These are phyloP conservation scores for Suhomyces sp. DNA, from an alignment of 805 yeast genomes.

Conservation along the genomic window DNA sequence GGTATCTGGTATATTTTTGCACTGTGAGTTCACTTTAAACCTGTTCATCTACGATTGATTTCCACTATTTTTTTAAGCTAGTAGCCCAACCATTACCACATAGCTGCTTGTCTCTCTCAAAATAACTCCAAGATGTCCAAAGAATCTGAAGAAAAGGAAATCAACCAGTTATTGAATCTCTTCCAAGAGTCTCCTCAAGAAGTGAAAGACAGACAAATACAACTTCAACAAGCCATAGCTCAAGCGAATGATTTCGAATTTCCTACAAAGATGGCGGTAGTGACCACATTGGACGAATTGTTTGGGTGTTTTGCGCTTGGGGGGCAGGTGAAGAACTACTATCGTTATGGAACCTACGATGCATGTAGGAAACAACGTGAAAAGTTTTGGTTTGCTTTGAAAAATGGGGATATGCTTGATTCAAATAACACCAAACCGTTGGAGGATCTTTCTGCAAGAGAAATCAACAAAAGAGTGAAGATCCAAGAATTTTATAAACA, in stretches of 20 bases:
- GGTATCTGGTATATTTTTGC: not conserved
- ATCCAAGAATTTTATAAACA: conserved; percentile 72
- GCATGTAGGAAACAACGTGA: conserved; percentile 68
- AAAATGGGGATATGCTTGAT: conserved; percentile 41
- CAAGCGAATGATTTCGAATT: conserved; percentile 17
- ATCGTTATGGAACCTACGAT: conserved; percentile 77
- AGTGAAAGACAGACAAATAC: conserved; percentile 22
- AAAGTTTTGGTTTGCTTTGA: conserved; percentile 79
- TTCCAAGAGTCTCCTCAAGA: conserved; percentile 33
- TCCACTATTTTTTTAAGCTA: too few species aligned
- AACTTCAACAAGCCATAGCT: conserved; percentile 19
- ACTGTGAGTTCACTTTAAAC: too few species aligned
- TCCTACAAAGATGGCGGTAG: conserved; percentile 38
- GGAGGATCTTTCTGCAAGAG: conserved; percentile 34
- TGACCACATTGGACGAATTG: conserved; percentile 84
- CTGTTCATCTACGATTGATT: too few species aligned
- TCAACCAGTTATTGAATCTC: conserved; percentile 29
- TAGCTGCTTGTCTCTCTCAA: too few species aligned
- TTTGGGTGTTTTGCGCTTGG: conserved; percentile 86
- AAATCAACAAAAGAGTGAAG: conserved; percentile 47
- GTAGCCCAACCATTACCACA: too few species aligned
- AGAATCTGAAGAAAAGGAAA: conserved; percentile 24
- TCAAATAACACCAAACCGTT: conserved; percentile 32
- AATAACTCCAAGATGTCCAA: not conserved
- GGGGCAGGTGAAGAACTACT: conserved; percentile 82